These are phyloP conservation scores for Tulasnella sp. DNA, from an alignment of 768 basidiomycete genomes.

Conservation along the genomic window DNA sequence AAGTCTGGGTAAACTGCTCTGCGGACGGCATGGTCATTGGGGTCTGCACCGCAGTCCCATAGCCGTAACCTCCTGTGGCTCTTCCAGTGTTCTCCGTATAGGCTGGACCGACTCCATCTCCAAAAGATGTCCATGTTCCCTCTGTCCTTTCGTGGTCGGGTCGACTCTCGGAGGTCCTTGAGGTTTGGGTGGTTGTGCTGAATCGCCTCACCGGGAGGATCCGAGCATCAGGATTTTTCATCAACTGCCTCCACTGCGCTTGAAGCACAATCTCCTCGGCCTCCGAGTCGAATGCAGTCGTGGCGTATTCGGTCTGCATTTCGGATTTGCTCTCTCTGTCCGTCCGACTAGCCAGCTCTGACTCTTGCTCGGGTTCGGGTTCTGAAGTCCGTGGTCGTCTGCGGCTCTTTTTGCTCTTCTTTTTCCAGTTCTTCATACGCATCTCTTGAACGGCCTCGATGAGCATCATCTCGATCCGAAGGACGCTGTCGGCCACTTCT, in stretches of 20 bases:
- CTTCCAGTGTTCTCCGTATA: not conserved
- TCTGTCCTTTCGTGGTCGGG: not conserved
- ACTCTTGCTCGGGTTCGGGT: not conserved
- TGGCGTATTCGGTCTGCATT: not conserved
- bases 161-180: not conserved
- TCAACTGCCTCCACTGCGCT: slow-evolving; percentile 8
- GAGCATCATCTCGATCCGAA: slow-evolving; percentile 8
- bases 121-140: not conserved
- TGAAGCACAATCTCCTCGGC: not conserved
- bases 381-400: not conserved
- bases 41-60: not conserved
- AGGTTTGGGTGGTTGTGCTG: not conserved
- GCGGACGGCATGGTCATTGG: not conserved
- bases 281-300: not conserved
- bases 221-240: not conserved
- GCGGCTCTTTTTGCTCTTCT: not conserved
- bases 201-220: not conserved
- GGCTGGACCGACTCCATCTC: not conserved
- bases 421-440: not conserved
- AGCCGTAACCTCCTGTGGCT: not conserved
- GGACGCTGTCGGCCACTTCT: slow-evolving; percentile 5
- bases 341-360: not conserved
- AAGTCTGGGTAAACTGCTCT: not conserved
- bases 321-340: not conserved
- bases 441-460: not conserved